Evolutionary conservation across 352 stramenopile species (phyloP).

Genomic region (Nothophytophthora sp.): DNA sequence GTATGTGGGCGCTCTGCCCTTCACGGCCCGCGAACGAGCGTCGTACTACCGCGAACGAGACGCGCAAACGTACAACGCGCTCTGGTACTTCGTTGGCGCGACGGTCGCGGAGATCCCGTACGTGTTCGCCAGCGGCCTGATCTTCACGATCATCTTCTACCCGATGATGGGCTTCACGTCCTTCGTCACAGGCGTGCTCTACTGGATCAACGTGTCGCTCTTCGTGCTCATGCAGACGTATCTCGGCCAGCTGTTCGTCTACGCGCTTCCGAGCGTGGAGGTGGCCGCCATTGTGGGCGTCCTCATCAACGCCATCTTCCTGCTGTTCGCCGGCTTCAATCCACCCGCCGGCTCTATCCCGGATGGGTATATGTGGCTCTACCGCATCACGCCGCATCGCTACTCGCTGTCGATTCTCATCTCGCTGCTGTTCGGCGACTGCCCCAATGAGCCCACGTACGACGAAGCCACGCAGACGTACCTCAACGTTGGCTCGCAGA

Average conservation of each 20-base stretch:
- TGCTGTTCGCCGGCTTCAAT: conserved; percentile 43
- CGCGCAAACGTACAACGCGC: conserved; percentile 77
- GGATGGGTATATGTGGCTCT: conserved; percentile 36
- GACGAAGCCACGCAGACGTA: conserved; percentile 17
- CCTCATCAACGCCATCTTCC: conserved; percentile 39
- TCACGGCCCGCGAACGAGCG: conserved; percentile 67
- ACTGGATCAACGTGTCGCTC: conserved; percentile 40
- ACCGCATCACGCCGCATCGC: conserved; percentile 31
- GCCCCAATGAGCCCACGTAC: conserved; percentile 21
- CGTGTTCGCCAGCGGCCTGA: conserved; percentile 33
- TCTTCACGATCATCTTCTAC: conserved; percentile 54
- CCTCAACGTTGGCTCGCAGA: conserved; percentile 11
- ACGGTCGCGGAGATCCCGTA: conserved; percentile 76
- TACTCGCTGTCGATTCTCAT: conserved; percentile 33
- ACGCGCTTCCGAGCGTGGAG: conserved; percentile 29
- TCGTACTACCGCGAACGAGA: conserved; percentile 90
- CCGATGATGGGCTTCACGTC: conserved; percentile 39
- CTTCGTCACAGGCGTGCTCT: conserved; percentile 34
- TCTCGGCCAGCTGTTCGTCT: conserved; percentile 32
- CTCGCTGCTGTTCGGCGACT: conserved; percentile 31
- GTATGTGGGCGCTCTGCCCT: conserved; percentile 60
- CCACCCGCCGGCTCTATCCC: conserved; percentile 32
- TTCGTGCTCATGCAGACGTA: conserved; percentile 38
- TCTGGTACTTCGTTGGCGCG: conserved; percentile 65
- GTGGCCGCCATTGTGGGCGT: conserved; percentile 33